These are phyloP conservation scores for Hyaloperonospora brassicae DNA, from an alignment of 352 stramenopile genomes.

Conservation along the genomic window DNA sequence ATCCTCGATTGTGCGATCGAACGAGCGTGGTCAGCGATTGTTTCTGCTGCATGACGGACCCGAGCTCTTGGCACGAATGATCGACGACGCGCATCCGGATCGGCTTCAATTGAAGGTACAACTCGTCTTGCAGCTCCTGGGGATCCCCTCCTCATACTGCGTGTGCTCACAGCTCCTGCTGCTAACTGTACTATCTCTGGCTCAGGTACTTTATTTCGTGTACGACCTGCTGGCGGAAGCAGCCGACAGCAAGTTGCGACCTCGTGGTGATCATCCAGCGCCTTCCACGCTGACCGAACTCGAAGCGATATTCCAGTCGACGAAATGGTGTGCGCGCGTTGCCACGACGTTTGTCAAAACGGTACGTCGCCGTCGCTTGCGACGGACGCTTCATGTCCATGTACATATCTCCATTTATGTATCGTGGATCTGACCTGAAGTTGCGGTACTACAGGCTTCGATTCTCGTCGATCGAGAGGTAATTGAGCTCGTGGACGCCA, in stretches of 20 bases:
- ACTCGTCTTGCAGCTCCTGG: constrained; percentile 1
- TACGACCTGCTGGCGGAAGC: constrained; percentile 61
- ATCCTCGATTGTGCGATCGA: constrained; percentile 59
- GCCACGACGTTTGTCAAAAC: constrained; percentile 42
- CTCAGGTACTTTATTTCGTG: constrained; percentile 49
- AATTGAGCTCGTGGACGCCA: constrained; percentile 50
- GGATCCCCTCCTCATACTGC: too few relatives aligned
- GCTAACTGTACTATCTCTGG: constrained; percentile 1
- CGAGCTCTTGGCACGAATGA: constrained; percentile 31
- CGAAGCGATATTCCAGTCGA: constrained; percentile 35
- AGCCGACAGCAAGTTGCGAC: constrained; percentile 12
- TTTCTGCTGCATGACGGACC: constrained; percentile 45
- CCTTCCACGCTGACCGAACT: constrained; percentile 37
- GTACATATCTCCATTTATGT: too few relatives aligned
- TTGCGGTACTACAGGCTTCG: constrained; percentile 19
- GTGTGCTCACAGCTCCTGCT: neutral
- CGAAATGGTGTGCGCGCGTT: constrained; percentile 51
- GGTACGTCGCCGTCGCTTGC: constrained; percentile 22
- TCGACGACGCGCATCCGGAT: constrained; percentile 32
- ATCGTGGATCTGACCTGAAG: constrained; percentile 2
- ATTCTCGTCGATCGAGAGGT: constrained; percentile 37
- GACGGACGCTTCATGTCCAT: neutral
- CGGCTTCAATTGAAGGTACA: constrained; percentile 64
- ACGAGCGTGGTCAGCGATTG: constrained; percentile 57
- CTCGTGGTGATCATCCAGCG: constrained; percentile 2